Evolutionary conservation across 1,139 yeast species (phyloP).

Genomic region (Lodderomyces jiufengensis): DNA sequence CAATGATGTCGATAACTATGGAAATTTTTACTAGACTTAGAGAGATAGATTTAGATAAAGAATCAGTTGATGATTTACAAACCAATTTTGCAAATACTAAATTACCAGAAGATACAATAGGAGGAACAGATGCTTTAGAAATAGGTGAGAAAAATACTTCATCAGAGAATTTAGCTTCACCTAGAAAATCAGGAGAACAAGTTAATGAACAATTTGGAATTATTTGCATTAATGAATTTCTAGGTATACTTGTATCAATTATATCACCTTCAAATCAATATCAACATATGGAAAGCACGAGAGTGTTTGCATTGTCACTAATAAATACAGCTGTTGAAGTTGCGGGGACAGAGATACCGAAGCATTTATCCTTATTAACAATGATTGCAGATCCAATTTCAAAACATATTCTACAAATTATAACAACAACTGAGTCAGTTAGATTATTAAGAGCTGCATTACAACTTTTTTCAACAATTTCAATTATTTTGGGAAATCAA

Average conservation of each 20-base stretch:
- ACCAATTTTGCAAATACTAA: conserved; percentile 33
- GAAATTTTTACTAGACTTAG: conserved; percentile 63
- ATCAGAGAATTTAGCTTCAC: conserved; percentile 3
- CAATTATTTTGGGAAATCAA: conserved; percentile 54
- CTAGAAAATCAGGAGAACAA: conserved; percentile 2
- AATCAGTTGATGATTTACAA: conserved; percentile 26
- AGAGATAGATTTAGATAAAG: conserved; percentile 50
- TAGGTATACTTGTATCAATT: conserved; percentile 77
- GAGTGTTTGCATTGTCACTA: conserved; percentile 76
- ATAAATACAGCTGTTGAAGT: conserved; percentile 80
- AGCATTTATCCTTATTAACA: conserved; percentile 63
- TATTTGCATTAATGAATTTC: conserved; percentile 62
- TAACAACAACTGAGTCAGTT: conserved; percentile 67
- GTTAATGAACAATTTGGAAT: conserved; percentile 58
- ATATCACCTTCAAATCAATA: conserved; percentile 78
- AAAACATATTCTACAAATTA: conserved; percentile 75
- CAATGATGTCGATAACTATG: conserved; percentile 68
- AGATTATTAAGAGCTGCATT: conserved; percentile 71
- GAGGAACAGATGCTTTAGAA: conserved; percentile 26
- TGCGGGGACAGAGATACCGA: conserved; percentile 64
- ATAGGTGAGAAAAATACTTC: neutral
- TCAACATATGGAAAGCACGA: conserved; percentile 83
- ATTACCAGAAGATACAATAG: conserved; percentile 41
- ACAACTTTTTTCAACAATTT: conserved; percentile 67
- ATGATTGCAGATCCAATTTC: conserved; percentile 76